phyloP scores from a whole-genome alignment of 768 basidiomycete genomes.

The Mycena polygramma region DNA sequence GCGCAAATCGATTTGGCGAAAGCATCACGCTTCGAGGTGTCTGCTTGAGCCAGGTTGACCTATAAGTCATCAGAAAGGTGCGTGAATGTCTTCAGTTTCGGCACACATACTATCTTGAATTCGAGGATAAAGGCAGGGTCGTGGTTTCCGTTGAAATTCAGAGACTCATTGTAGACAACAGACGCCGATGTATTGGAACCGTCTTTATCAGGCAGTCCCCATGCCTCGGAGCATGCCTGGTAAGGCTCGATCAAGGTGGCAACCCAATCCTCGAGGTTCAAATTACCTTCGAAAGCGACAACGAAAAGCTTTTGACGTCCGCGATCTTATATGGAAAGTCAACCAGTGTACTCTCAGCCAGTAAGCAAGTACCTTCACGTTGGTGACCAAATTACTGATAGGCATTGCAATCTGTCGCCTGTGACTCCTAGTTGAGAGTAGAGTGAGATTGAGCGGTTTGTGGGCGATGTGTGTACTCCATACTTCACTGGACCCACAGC shows the following conservation, averaged over 20 bases:
- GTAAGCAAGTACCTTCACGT: too few species aligned
- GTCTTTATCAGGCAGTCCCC: conserved; percentile 5
- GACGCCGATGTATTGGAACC: conserved; percentile 12
- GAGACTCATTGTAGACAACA: conserved; percentile 16
- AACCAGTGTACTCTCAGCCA: too few species aligned
- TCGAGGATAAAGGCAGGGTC: conserved; percentile 12
- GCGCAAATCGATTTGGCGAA: conserved; percentile 8
- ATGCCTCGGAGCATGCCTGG: conserved; percentile 14
- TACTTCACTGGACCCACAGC: too few species aligned
- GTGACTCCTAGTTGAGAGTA: too few species aligned
- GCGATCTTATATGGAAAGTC: too few species aligned
- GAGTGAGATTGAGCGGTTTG: too few species aligned
- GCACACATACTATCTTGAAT: conserved; percentile 2
- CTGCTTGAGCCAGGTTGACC: conserved; percentile 2
- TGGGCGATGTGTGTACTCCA: too few species aligned
- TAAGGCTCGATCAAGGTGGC: neutral
- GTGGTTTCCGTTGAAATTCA: conserved; percentile 23
- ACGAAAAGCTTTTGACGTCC: conserved; percentile 1
- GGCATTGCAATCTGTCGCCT: too few species aligned
- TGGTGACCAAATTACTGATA: too few species aligned
- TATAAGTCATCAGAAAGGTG: neutral
- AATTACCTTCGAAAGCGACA: conserved; percentile 17
- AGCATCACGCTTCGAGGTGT: conserved; percentile 8
- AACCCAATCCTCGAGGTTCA: too few species aligned
- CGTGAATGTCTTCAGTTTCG: neutral